A percentile compares a stretch with the other conserved stretches of the same genome.
phyloP scores from a whole-genome alignment of 169 alveolate species.

The Plasmodium berghei region DNA sequence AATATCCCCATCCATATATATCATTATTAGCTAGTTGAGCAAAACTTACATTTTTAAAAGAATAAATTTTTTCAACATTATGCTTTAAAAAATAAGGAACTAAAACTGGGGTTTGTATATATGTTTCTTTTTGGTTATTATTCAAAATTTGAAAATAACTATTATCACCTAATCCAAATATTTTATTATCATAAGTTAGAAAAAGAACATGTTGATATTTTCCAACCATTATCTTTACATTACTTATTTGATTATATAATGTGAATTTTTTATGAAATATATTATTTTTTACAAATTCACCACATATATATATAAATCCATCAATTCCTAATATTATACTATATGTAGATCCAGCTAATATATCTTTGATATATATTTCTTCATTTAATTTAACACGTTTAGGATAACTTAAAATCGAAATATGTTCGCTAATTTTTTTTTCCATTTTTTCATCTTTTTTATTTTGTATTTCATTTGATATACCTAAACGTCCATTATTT shows the following conservation, averaged over 20 bases:
- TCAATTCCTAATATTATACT: conserved; percentile 80
- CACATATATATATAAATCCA: conserved; percentile 83
- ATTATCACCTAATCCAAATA: conserved; percentile 75
- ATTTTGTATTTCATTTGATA: conserved; percentile 15
- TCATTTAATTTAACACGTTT: conserved; percentile 62
- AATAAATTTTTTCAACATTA: conserved; percentile 38
- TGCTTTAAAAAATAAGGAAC: conserved; percentile 69
- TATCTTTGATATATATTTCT: conserved; percentile 73
- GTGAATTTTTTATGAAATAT: conserved; percentile 23
- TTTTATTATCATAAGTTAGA: conserved; percentile 36
- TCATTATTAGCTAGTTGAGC: conserved; percentile 73
- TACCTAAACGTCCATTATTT: conserved; percentile 84
- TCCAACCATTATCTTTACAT: conserved; percentile 64
- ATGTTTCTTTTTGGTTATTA: conserved; percentile 23
- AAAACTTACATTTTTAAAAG: conserved; percentile 11
- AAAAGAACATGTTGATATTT: conserved; percentile 27
- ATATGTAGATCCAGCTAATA: conserved; percentile 82
- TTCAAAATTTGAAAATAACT: conserved; percentile 61
- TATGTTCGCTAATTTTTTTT: too few species aligned
- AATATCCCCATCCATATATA: conserved; percentile 81
- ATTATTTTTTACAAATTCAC: conserved; percentile 72
- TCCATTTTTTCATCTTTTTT: too few species aligned
- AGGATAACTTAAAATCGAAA: conserved; percentile 41
- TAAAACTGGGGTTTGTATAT: conserved; percentile 61
- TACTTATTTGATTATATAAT: conserved; percentile 67